Evolutionary conservation across 179 eudicot genomes (phyloP), one percentile per base, ranked within the genome.

Genomic region (Monotropa hypopitys): DNA sequence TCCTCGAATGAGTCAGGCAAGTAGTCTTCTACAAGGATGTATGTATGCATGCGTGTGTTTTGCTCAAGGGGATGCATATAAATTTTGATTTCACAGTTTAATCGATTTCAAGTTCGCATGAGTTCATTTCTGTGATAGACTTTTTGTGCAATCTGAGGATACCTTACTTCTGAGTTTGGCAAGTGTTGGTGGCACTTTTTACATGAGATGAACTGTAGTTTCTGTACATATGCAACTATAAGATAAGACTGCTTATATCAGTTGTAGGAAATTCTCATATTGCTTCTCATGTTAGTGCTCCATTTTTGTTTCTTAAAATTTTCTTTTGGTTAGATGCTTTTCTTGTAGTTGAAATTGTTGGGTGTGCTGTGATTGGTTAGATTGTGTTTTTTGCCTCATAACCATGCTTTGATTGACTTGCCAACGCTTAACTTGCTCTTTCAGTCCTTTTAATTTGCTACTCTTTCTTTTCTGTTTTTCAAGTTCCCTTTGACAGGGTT

Each of bases 1-100:
- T 23, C 97, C 99, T 62, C 82, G 73, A 69, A 93, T 95, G 97
- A 88, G 86, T 70, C 97, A 95, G 97, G 97, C 80, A 86, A 8
- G 66, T 78, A 38, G 40, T 38, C 40, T 38, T 38, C 40, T 38
- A 5, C 1, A 38, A 38, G 40, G 40, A 2, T 38, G 0, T 38
- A 5, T 38, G 40, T 5, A 2, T 38, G 0, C 5, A 5, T 38
- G 40, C 40, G 40, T 38, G 40, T 38, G n/a, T 38, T 16, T 15
- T 0, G 7, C 67, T 30, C 32, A 51, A 2, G 33, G 33, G 51
- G 28, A 30, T 62, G 15, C 20, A 12, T 30, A 30, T 30, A 30
- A 49, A 1, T 62, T 28, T 5, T 18, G 12, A 62, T 76, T 42
- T 45, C 40, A 26, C 20, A 6, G 43, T 42, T 61, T 9, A 75